Evolutionary conservation across 2,329 filamentous ascomycete genomes (phyloP).

Genomic region (Cercospora zeina): DNA sequence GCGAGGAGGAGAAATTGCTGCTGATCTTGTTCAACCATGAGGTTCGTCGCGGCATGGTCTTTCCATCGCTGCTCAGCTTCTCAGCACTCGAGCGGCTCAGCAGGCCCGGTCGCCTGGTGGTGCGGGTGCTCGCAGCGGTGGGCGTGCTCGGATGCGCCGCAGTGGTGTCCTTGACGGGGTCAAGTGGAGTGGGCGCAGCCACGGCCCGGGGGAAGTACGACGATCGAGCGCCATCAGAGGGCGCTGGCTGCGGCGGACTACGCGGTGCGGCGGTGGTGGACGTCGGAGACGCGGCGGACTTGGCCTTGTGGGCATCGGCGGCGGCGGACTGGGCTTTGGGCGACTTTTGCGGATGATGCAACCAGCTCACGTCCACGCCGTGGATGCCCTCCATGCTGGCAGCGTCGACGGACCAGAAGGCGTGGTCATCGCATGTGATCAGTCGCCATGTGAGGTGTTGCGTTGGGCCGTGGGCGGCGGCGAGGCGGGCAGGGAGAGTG

Average conservation of each 20-base stretch:
- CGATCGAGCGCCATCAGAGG: constrained; percentile 16
- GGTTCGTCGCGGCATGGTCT: constrained; percentile 55
- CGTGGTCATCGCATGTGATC: constrained; percentile 21
- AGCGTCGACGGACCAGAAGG: constrained; percentile 21
- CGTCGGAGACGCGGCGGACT: constrained; percentile 16
- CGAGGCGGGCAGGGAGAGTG: neutral
- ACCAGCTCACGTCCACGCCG: constrained; percentile 31
- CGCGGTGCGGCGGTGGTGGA: constrained; percentile 5
- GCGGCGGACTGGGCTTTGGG: constrained; percentile 22
- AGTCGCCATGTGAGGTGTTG: constrained; percentile 22
- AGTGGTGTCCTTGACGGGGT: constrained; percentile 30
- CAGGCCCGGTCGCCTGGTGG: constrained; percentile 44
- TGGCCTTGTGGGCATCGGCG: constrained; percentile 11
- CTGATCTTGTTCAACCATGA: constrained; percentile 95
- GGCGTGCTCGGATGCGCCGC: constrained; percentile 28
- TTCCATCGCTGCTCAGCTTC: constrained; percentile 35
- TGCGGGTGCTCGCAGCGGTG: constrained; percentile 20
- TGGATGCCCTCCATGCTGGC: constrained; percentile 30
- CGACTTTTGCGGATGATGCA: constrained; percentile 25
- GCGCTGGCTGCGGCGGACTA: constrained; percentile 14
- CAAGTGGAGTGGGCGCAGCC: constrained; percentile 28
- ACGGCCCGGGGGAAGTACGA: constrained; percentile 29
- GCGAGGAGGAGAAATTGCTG: constrained; percentile 72
- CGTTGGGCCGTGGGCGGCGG: neutral
- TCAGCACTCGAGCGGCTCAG: constrained; percentile 46